phyloP scores from a whole-genome alignment of 2,329 filamentous ascomycete genomes.

The Dothistroma septosporum region DNA sequence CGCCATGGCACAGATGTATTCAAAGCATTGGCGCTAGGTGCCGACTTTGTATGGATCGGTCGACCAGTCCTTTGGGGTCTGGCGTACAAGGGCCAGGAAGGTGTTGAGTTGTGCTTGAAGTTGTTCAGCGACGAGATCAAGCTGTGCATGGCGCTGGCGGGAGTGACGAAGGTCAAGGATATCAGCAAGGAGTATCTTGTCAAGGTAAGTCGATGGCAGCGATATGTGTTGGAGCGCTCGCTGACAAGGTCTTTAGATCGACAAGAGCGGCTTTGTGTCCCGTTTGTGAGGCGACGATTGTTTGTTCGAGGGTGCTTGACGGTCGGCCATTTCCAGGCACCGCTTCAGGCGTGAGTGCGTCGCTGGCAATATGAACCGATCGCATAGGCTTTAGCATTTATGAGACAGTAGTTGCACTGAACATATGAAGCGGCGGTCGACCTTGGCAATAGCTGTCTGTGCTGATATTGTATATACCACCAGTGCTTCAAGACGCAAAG shows the following conservation, averaged over 20 bases:
- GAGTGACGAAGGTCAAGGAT: conserved; percentile 35
- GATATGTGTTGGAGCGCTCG: conserved; percentile 11
- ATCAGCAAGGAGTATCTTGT: conserved; percentile 41
- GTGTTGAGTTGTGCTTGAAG: conserved; percentile 43
- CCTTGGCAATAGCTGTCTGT: background rate
- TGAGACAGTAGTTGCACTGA: too few species aligned
- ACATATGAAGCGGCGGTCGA: too few species aligned
- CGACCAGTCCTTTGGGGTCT: conserved; percentile 50
- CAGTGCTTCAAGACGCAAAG: conserved; percentile 16
- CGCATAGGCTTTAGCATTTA: too few species aligned
- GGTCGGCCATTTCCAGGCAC: background rate
- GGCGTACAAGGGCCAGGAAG: conserved; percentile 36
- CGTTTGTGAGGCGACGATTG: conserved; percentile 17
- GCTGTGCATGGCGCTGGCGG: conserved; percentile 41
- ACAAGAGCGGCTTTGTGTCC: conserved; percentile 29
- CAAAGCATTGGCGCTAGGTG: conserved; percentile 54
- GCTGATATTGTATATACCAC: background rate
- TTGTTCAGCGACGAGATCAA: conserved; percentile 40
- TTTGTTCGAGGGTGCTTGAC: background rate
- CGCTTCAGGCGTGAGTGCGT: too few species aligned
- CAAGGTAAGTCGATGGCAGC: conserved; percentile 33
- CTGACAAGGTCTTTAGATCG: conserved; percentile 20
- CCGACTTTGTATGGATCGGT: conserved; percentile 49
- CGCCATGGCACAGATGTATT: conserved; percentile 55
- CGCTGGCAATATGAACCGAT: too few species aligned